Base-by-base conservation (phyloP, 2,329 filamentous ascomycete genomes). In the Dactylellina haptotyla region DNA sequence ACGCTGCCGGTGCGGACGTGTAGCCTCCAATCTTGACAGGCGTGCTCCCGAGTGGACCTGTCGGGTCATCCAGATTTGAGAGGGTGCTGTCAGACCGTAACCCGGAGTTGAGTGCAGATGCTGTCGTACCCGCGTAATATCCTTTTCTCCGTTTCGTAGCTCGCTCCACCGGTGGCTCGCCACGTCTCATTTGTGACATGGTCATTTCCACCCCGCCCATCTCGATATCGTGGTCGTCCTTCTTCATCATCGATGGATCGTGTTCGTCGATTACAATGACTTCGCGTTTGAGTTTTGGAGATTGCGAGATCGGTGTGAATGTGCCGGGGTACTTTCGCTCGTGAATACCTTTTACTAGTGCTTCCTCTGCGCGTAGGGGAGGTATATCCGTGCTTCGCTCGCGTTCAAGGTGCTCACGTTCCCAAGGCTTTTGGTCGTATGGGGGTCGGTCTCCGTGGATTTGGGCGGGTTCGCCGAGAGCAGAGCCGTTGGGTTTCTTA, bases 381-480 rank as follows among this genome's bases (percentile, higher is more conserved):
- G 26, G 77, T 50, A 69, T 70, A 64, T 75, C 59, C 18, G 61
- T 66, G n/a, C 69, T 73, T n/a, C 69, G 61, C 37, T 73, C 69
- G 1, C 70, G 56, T 18, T 75, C 70, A 0, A 12, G 53, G 16
- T 45, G 57, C 9, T 74, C 70, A 16, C 62, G 62, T 2, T 75
- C 72, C 72, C 71, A 66, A 1, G 28, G 54, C 37, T 73, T 73
- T 18, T 39, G 25, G 0, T 73, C 69, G 10, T 66, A 56, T 9
- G 25, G 37, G 4, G 25, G 26, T 4, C 61, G 69, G 20, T 73
- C 69, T 12, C 23, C 26, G 1, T 84, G 83, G 0, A 84, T 84
- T 2, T 84, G 84, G 10, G 83, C 84, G 0, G 83, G 83, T 1
- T 80, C 82, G 32, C 87, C 85, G 37, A 87, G 85, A 20, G 78